These are phyloP conservation scores for Botryotinia narcissicola DNA, from an alignment of 2,329 filamentous ascomycete genomes.

Conservation along the genomic window DNA sequence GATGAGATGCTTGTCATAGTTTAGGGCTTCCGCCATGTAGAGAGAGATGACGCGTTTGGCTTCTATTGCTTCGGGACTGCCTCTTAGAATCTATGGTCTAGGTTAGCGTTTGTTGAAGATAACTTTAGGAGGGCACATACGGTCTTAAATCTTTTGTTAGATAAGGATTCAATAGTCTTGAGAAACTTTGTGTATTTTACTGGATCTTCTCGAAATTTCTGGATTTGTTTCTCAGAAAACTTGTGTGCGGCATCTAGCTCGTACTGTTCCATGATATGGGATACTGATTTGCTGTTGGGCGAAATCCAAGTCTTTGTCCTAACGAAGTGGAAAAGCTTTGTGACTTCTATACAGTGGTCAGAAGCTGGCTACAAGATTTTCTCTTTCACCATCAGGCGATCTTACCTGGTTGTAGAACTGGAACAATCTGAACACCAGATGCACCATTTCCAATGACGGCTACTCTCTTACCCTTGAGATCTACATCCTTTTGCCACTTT, in stretches of 20 bases:
- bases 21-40: slow-evolving; percentile 49
- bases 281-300: slow-evolving; percentile 39
- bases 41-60: slow-evolving; percentile 27
- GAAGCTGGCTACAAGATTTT: background rate
- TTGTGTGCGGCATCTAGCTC: slow-evolving; percentile 41
- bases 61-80: slow-evolving; percentile 13
- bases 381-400: background rate
- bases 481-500: slow-evolving; percentile 54
- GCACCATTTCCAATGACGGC: slow-evolving; percentile 52
- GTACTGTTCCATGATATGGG: slow-evolving; percentile 5
- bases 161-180: slow-evolving; percentile 44
- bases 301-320: slow-evolving; percentile 46
- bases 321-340: slow-evolving; percentile 45
- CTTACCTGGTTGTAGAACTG: slow-evolving; percentile 40
- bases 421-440: slow-evolving; percentile 52
- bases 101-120: background rate
- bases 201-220: slow-evolving; percentile 47
- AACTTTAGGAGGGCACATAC: rapidly evolving
- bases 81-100: slow-evolving; percentile 4
- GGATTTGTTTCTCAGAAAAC: slow-evolving; percentile 45
- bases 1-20: slow-evolving; percentile 50
- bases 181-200: slow-evolving; percentile 48
- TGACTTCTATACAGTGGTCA: slow-evolving; percentile 35
- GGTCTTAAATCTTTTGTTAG: slow-evolving; percentile 37
- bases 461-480: slow-evolving; percentile 47